phyloP scores from a whole-genome alignment of 2,329 filamentous ascomycete genomes.

The Didymella exigua region DNA sequence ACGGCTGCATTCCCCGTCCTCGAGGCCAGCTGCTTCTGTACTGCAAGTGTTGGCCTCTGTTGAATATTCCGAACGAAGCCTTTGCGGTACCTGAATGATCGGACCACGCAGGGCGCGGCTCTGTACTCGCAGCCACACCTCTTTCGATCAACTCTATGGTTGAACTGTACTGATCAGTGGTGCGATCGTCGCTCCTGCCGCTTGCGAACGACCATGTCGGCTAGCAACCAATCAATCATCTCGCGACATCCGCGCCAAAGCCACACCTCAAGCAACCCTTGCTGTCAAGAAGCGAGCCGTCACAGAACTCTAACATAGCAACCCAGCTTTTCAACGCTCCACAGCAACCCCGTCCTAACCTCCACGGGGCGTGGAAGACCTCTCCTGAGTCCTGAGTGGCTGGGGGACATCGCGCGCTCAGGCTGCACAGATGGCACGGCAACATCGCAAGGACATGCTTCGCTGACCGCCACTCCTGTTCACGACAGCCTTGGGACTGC shows the following conservation, averaged over 20 bases:
- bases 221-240: slow-evolving; percentile 25
- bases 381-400: neutral
- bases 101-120: slow-evolving; percentile 24
- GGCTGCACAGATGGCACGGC: slow-evolving; percentile 20
- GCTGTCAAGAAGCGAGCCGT: slow-evolving; percentile 26
- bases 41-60: neutral
- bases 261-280: slow-evolving; percentile 23
- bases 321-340: slow-evolving; percentile 11
- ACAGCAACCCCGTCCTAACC: slow-evolving; percentile 15
- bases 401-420: slow-evolving; percentile 7
- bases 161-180: slow-evolving; percentile 24
- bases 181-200: slow-evolving; percentile 31
- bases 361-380: slow-evolving; percentile 12
- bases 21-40: neutral
- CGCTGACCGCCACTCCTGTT: slow-evolving; percentile 8
- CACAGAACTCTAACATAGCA: slow-evolving; percentile 15
- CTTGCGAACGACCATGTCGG: slow-evolving; percentile 33
- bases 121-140: slow-evolving; percentile 20
- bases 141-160: slow-evolving; percentile 25
- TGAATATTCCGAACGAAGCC: slow-evolving; percentile 1
- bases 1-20: slow-evolving; percentile 9
- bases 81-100: slow-evolving; percentile 30
- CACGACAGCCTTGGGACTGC: slow-evolving; percentile 2
- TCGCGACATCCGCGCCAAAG: slow-evolving; percentile 8
- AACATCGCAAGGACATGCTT: slow-evolving; percentile 8